Percentiles rank a stretch among this genome's conserved stretches.
These are phyloP conservation scores for Keithomyces neogunnii DNA, from an alignment of 2,329 filamentous ascomycete genomes.

Conservation along the genomic window DNA sequence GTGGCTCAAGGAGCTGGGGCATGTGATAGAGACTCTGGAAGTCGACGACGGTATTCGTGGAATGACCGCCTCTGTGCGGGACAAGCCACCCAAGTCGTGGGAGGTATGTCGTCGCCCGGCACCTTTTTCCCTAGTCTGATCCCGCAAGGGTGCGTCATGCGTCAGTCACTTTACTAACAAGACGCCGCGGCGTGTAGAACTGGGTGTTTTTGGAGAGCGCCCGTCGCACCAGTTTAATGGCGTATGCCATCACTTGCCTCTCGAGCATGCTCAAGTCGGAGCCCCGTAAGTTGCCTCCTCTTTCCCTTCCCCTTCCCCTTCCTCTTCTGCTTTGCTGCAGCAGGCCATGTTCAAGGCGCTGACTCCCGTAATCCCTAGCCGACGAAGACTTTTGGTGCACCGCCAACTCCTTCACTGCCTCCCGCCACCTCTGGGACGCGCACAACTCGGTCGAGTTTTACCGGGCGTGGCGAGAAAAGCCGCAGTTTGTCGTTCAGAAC, in stretches of 20 bases:
- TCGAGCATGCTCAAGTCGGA: slow-evolving; percentile 24
- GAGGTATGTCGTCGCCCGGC: slow-evolving; percentile 21
- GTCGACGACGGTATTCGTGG: slow-evolving; percentile 12
- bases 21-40: slow-evolving; percentile 25
- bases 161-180: not conserved
- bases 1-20: slow-evolving; percentile 28
- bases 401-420: slow-evolving; percentile 25
- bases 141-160: too few species aligned
- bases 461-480: slow-evolving; percentile 34
- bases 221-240: slow-evolving; percentile 28
- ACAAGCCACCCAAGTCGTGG: slow-evolving; percentile 31
- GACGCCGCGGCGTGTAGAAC: slow-evolving; percentile 11
- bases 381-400: slow-evolving; percentile 7
- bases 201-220: slow-evolving; percentile 36
- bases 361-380: slow-evolving; percentile 5
- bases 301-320: not conserved
- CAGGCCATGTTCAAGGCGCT: not conserved
- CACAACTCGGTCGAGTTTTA: slow-evolving; percentile 31
- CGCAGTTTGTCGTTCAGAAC: slow-evolving; percentile 25
- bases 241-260: slow-evolving; percentile 23
- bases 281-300: slow-evolving; percentile 16
- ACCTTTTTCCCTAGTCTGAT: too few species aligned
- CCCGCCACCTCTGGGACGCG: slow-evolving; percentile 35
- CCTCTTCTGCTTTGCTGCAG: too few species aligned
- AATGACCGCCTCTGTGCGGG: slow-evolving; percentile 12